Base-by-base conservation (phyloP, 2,329 filamentous ascomycete species). In the Colletotrichum gigasporum region DNA sequence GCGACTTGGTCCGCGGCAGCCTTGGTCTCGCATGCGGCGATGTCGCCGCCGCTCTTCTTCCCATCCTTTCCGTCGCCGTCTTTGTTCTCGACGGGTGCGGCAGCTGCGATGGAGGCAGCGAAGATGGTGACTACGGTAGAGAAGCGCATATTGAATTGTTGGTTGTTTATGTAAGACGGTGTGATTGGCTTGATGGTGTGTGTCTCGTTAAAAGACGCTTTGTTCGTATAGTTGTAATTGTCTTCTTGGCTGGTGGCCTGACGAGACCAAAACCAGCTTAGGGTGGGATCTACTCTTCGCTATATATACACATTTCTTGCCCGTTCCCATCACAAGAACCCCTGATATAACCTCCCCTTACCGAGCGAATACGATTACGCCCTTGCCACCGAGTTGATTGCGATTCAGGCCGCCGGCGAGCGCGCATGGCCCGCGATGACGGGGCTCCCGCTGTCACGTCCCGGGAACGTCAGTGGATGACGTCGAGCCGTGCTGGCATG, bases 131-230 rank as follows among this genome's bases (percentile, higher is more conserved):
- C 10, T 3, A 47, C n/a, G 12, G 70, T 69, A 28, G 71, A 44
- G 9, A 75, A 74, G 67, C 72, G 75, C 76, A 78, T 78, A 22
- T 53, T 72, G 65, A 37, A 14, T 48, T 28, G 16, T 32, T 44
- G 44, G 12, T 18, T 4, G n/a, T 48, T 24, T 10, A 47, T 3
- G n/a, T 30, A 0, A n/a, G n/a, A n/a, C n/a, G n/a, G n/a, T n/a
- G n/a, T n/a, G n/a, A n/a, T n/a, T n/a, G n/a, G n/a, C n/a, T n/a
- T n/a, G 9, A 45, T 20, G 16, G 35, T n/a, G 14, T 2, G 12
- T 39, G 35, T n/a, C n/a, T n/a, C n/a, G n/a, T n/a, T n/a, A n/a
- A n/a, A n/a, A n/a, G n/a, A n/a, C n/a, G n/a, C n/a, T n/a, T n/a
- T n/a, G n/a, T n/a, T n/a, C n/a, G n/a, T n/a, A n/a, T n/a, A n/a